These are phyloP conservation scores for Paramecium octaurelia DNA, from an alignment of 73 alveolate genomes.

Conservation along the genomic window DNA sequence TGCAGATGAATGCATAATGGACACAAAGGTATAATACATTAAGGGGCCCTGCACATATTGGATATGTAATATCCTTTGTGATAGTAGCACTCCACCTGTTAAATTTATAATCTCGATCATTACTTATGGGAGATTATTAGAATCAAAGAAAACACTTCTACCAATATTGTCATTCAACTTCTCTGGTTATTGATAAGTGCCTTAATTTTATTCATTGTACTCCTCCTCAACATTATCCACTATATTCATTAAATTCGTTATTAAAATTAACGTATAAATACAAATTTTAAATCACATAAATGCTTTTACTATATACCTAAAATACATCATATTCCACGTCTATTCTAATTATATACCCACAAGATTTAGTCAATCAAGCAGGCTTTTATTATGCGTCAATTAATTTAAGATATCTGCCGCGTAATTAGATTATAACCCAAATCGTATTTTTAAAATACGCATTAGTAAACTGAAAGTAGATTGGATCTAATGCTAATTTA, in stretches of 20 bases:
- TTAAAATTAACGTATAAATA: neutral
- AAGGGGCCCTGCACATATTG: neutral
- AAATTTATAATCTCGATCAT: neutral
- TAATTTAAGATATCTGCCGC: too few relatives aligned
- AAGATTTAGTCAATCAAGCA: neutral
- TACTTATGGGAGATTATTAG: neutral
- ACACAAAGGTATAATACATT: slow-evolving; percentile 42
- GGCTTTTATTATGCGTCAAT: neutral
- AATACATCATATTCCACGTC: neutral
- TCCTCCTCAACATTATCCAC: neutral
- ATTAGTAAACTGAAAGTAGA: too few relatives aligned
- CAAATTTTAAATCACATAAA: neutral
- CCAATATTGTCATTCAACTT: neutral
- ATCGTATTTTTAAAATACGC: too few relatives aligned
- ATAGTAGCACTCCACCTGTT: slow-evolving; percentile 9
- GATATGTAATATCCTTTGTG: slow-evolving; percentile 18
- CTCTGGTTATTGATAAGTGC: neutral
- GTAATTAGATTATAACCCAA: too few relatives aligned
- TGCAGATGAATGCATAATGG: slow-evolving; percentile 34
- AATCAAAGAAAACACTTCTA: neutral
- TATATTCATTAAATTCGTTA: neutral
- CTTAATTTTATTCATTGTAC: neutral
- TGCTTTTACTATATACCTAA: neutral
- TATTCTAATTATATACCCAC: neutral
- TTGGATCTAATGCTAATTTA: too few relatives aligned